Evolutionary conservation across 176 grass and related monocot species (phyloP), one percentile per base, ranked within the genome.

Genomic region (Avena insularis): DNA sequence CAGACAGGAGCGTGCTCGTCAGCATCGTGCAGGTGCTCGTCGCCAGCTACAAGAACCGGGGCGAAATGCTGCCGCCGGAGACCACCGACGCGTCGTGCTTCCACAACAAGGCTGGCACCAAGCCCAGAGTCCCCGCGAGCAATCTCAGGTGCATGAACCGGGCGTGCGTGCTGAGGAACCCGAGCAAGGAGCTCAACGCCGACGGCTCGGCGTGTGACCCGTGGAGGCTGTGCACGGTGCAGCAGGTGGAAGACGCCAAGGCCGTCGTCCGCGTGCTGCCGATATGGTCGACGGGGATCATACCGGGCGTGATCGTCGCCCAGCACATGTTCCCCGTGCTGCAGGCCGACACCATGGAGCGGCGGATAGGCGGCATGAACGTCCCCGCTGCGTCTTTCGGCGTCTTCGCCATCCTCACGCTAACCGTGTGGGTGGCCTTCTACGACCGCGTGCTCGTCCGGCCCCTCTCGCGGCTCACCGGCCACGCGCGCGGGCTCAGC

Each of bases 221-320:
- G 2, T 87, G 88, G 84, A 49, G 57, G 65, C 82, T 92, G 43
- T 96, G 94, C 87, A 91, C 91, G n/a, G 91, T 96, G 75, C 87
- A 96, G 79, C 94, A 91, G 77, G 91, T 96, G 58, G 91, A 96
- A 59, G 83, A 86, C 60, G n/a, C 79, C 10, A 96, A 96, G 79
- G 81, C 94, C 9, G 36, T 87, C 59, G 61, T 93, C 73, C 87
- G 89, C 36, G 89, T 96, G 82, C 80, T 96, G 3, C 94, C 94
- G 9, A 90, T 96, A 35, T 96, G 94, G 91, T 96, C 94, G 8
- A 85, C 94, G 16, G 82, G 89, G 31, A 90, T 96, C 80, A 78
- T 96, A 4, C 68, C 88, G 1, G 89, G 87, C 62, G 82, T 96
- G 4, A 33, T 91, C 84, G 75, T 93, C 20, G 75, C 33, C 15